Percentiles rank a stretch among this genome's conserved stretches.
Evolutionary conservation across 345 rosid species (phyloP).

Genomic region (Barbarea vulgaris): DNA sequence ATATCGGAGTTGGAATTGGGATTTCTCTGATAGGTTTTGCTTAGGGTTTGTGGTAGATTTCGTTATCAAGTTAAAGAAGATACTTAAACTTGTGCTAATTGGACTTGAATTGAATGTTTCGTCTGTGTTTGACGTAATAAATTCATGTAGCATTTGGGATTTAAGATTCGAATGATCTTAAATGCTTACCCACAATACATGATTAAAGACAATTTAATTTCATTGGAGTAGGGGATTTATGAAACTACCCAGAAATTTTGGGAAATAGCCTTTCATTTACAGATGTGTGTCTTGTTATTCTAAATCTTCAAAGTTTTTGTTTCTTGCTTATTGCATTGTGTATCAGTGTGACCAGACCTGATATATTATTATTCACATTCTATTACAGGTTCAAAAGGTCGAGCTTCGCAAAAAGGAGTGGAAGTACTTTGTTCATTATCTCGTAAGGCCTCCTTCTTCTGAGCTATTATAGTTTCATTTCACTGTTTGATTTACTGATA

Average conservation of each 20-base stretch:
- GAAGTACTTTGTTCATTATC: conserved; percentile 95
- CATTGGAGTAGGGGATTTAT: background rate
- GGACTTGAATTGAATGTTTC: background rate
- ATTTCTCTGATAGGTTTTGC: background rate
- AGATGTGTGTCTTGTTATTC: background rate
- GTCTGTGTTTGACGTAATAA: background rate
- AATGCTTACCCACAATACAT: background rate
- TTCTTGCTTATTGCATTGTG: background rate
- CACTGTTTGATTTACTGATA: conserved; percentile 13
- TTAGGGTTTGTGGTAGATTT: conserved; percentile 13
- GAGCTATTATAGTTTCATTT: conserved; percentile 5
- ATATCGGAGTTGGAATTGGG: conserved; percentile 3
- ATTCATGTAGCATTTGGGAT: background rate
- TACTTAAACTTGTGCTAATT: background rate
- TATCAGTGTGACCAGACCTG: background rate
- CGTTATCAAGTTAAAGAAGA: background rate
- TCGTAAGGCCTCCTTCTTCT: conserved; percentile 56
- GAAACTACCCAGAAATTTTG: background rate
- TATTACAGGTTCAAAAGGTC: conserved; percentile 74
- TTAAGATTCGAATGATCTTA: background rate
- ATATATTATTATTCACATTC: background rate
- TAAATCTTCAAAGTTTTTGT: background rate
- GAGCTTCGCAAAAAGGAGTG: conserved; percentile 93
- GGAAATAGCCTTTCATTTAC: background rate
- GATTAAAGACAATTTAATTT: background rate